Conservation (phyloP, 768 basidiomycete species). For the Chalciporus chontae region DNA sequence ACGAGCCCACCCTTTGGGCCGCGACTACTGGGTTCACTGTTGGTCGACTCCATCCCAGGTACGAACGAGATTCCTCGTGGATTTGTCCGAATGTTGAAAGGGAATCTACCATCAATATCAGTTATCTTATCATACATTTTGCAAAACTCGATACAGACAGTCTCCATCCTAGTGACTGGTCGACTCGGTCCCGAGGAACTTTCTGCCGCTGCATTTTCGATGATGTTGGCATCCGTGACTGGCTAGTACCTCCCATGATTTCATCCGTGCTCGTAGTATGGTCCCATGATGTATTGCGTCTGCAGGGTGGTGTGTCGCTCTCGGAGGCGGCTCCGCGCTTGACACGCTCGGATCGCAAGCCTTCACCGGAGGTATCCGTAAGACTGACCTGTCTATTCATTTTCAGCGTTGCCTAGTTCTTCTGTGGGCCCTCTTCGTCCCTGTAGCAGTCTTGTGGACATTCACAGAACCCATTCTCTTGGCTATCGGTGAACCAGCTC, state of each 20-base stretch:
- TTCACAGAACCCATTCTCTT: slow-evolving; percentile 62
- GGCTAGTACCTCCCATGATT: slow-evolving; percentile 47
- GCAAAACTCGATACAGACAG: slow-evolving; percentile 72
- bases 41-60: slow-evolving; percentile 61
- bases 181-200: slow-evolving; percentile 67
- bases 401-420: slow-evolving; percentile 67
- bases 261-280: slow-evolving; percentile 32
- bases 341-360: slow-evolving; percentile 78
- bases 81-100: neutral
- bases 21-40: slow-evolving; percentile 43
- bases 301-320: slow-evolving; percentile 71
- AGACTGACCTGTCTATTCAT: slow-evolving; percentile 68
- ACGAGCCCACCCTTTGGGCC: slow-evolving; percentile 12
- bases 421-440: slow-evolving; percentile 61
- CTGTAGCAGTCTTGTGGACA: slow-evolving; percentile 60
- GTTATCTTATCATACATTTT: slow-evolving; percentile 68
- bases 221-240: slow-evolving; percentile 79
- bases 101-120: slow-evolving; percentile 22
- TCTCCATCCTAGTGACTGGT: slow-evolving; percentile 59
- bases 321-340: slow-evolving; percentile 75
- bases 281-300: slow-evolving; percentile 47
- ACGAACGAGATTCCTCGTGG: slow-evolving; percentile 11
- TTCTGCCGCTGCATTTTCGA: slow-evolving; percentile 66
- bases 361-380: slow-evolving; percentile 58
- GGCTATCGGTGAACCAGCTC: slow-evolving; percentile 55